phyloP scores from a whole-genome alignment of 306 rosid species.

The Carpinus viminea region DNA sequence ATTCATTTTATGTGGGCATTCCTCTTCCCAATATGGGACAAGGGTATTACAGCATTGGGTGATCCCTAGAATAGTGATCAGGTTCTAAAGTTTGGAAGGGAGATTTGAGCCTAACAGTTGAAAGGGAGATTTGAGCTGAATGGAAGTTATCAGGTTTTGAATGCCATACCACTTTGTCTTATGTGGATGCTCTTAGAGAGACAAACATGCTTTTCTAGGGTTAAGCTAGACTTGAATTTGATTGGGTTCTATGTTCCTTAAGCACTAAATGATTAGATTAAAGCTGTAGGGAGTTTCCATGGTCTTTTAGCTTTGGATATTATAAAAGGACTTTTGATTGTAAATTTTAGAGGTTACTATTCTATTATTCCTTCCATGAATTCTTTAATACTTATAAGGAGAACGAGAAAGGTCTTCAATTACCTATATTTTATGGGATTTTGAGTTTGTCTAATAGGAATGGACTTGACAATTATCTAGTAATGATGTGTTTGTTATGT shows the following conservation, averaged over 20 bases:
- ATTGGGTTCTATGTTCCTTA: background rate
- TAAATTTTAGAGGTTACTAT: background rate
- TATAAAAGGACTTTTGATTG: background rate
- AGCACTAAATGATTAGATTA: background rate
- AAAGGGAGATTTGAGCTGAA: background rate
- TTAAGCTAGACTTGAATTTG: background rate
- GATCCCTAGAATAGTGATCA: background rate
- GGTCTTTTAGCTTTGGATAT: background rate
- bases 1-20: no score
- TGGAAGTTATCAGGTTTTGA: background rate
- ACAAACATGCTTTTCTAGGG: background rate
- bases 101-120: background rate
- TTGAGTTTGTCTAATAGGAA: conserved; percentile 1
- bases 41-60: background rate
- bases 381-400: background rate
- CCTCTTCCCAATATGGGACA: no score
- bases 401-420: background rate
- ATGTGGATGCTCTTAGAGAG: background rate
- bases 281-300: background rate
- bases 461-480: background rate
- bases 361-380: background rate
- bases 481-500: background rate
- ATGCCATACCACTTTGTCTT: background rate
- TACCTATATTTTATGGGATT: background rate
- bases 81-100: background rate